phyloP scores from a whole-genome alignment of 2,329 filamentous ascomycete species.

The Penicillium palitans region DNA sequence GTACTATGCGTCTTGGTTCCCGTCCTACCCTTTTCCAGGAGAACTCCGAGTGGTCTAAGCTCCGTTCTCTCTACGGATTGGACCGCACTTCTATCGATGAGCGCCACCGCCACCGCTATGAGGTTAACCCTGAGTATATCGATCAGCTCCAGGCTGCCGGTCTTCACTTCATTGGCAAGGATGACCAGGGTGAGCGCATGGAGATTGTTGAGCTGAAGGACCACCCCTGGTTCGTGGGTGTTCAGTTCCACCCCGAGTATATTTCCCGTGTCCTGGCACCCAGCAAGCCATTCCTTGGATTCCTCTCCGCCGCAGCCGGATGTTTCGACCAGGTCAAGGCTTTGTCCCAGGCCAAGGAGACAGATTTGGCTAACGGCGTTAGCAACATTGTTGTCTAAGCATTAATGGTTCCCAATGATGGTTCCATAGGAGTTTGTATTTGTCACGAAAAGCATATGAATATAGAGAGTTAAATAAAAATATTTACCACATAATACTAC shows the following conservation, averaged over 20 bases:
- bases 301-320: conserved; percentile 75
- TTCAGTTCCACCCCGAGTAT: conserved; percentile 89
- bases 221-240: conserved; percentile 79
- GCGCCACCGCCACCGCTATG: conserved; percentile 83
- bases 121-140: conserved; percentile 80
- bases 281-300: conserved; percentile 75
- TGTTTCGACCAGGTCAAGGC: conserved; percentile 36
- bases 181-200: conserved; percentile 75
- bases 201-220: conserved; percentile 80
- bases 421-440: conserved; percentile 14
- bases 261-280: conserved; percentile 71
- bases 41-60: conserved; percentile 72
- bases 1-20: conserved; percentile 81
- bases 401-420: conserved; percentile 3
- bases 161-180: conserved; percentile 75
- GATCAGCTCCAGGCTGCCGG: conserved; percentile 67
- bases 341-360: conserved; percentile 15
- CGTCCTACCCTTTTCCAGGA: conserved; percentile 73
- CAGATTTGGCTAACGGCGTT: conserved; percentile 17
- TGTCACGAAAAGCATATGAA: conserved; percentile 18
- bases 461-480: conserved; percentile 15
- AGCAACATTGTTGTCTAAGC: conserved; percentile 19
- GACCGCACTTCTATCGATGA: conserved; percentile 59
- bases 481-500: background rate
- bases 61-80: conserved; percentile 70